Evolutionary conservation across 179 eudicot genomes (phyloP), one percentile per base, ranked within the genome.

Genomic region (Spergularia azorica): DNA sequence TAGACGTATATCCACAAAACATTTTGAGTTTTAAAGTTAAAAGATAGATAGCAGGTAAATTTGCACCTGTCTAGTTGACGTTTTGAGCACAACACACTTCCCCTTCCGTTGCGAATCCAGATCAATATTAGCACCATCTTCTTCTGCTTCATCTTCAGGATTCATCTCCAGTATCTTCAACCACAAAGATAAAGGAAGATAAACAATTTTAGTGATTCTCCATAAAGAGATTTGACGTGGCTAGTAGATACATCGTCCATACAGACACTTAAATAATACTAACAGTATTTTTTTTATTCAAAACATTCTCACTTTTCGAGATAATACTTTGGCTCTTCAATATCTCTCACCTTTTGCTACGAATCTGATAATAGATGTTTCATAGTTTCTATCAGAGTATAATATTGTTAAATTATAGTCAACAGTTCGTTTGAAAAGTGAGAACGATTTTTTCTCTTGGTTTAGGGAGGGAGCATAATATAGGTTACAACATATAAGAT

Each of bases 91-190:
- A 70, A 95, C 98, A 75, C 97, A 93, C 85, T 95, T 95, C 55
- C 98, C 98, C 89, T 95, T 95, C 74, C 97, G 87, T 81, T 95
- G 98, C 0, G 98, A 93, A 85, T 95, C 97, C 56, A 95, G 93
- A 83, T 95, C 98, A 75, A 93, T 88, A 79, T 93, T 91, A 70
- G 97, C 98, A 56, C 97, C 98, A 81, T 95, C 98, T 82, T 93
- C 98, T 82, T 95, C 98, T 32, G 91, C 97, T 65, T 95, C 98
- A 70, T 95, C 98, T 82, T 93, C 98, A 26, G 98, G 98, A 79
- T 93, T 95, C 98, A 95, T 95, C 77, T 95, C 98, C 86, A 95
- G 79, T 69, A 95, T 95, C 97, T 95, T 75, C 66, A 56, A 11
- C 58, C 39, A 65, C 16, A 71, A 5, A 70, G n/a, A 12, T 4